These are phyloP conservation scores for Ophiocordyceps robertsii DNA, from an alignment of 2,329 filamentous ascomycete genomes.

Conservation along the genomic window DNA sequence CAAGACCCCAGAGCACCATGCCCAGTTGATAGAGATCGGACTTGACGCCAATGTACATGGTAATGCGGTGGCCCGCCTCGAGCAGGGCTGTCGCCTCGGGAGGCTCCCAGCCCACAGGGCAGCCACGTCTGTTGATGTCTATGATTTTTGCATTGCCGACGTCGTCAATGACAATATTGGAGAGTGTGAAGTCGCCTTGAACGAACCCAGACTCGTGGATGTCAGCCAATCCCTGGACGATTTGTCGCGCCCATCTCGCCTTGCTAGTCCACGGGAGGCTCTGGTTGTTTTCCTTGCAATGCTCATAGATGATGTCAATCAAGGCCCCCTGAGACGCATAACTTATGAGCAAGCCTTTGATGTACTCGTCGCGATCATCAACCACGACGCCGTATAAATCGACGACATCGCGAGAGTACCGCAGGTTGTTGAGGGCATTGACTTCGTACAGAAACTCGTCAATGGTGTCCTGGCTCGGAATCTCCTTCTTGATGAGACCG, in stretches of 20 bases:
- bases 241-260: conserved; percentile 82
- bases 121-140: conserved; percentile 95
- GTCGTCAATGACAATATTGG: conserved; percentile 87
- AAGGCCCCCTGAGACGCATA: conserved; percentile 79
- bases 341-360: conserved; percentile 83
- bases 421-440: conserved; percentile 75
- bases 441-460: conserved; percentile 97
- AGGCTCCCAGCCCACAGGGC: conserved; percentile 93
- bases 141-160: conserved; percentile 87
- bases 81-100: conserved; percentile 81
- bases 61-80: conserved; percentile 76
- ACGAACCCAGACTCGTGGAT: conserved; percentile 95
- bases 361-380: conserved; percentile 68
- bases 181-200: conserved; percentile 92
- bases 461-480: conserved; percentile 85
- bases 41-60: conserved; percentile 97
- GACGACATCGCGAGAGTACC: conserved; percentile 64
- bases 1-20: conserved; percentile 93
- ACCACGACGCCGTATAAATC: conserved; percentile 78
- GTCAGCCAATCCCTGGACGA: conserved; percentile 76
- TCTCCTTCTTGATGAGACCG: conserved; percentile 90
- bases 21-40: conserved; percentile 92
- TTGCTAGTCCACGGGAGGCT: conserved; percentile 55
- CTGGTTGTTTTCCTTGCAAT: conserved; percentile 42
- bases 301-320: conserved; percentile 82